These are phyloP conservation scores for Fomitopsis pulvina DNA, from an alignment of 768 basidiomycete species.

Conservation along the genomic window DNA sequence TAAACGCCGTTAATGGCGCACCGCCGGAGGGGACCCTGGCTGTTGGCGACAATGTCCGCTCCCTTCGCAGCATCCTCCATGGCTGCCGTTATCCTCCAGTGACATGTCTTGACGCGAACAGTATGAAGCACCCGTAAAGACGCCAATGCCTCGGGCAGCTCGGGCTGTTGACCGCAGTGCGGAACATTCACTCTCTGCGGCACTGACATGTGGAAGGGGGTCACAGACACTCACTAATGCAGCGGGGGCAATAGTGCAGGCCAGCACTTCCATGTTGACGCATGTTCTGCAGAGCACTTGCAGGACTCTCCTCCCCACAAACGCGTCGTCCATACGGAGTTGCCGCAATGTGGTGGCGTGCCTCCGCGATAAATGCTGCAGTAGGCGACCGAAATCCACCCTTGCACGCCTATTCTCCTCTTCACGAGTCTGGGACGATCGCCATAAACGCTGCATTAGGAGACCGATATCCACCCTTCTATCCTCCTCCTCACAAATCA, in stretches of 20 bases:
- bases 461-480: conserved; percentile 24
- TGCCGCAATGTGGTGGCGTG: conserved; percentile 28
- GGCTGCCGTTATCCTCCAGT: no score
- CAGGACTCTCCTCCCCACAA: background rate
- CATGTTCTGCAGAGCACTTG: background rate
- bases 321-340: conserved; percentile 21
- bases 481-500: conserved; percentile 23
- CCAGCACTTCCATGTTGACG: background rate
- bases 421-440: no score
- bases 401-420: no score
- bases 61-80: no score
- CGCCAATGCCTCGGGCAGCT: no score
- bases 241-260: no score
- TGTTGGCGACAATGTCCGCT: no score
- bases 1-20: no score
- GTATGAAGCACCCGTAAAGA: no score
- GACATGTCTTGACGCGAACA: no score
- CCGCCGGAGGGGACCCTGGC: no score
- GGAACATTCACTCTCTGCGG: background rate
- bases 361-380: conserved; percentile 31
- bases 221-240: background rate
- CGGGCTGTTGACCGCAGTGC: background rate
- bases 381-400: conserved; percentile 28
- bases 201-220: background rate
- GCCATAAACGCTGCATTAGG: conserved; percentile 34